Evolutionary conservation across 306 rosid genomes (phyloP).

Genomic region (Prunus campanulata): DNA sequence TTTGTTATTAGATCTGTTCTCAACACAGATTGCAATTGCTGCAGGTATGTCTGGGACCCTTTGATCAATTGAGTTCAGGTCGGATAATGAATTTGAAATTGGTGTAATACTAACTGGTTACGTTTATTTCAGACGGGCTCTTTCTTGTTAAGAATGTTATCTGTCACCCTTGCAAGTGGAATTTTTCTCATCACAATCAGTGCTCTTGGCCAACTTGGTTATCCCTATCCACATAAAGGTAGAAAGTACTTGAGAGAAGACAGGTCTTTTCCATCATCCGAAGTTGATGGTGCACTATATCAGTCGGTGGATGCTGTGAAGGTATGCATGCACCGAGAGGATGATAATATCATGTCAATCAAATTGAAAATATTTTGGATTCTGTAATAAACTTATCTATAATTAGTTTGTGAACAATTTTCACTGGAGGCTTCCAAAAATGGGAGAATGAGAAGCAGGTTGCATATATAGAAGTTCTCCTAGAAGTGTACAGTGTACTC

Average conservation of each 20-base stretch:
- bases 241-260: slow-evolving; percentile 38
- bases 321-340: slow-evolving; percentile 35
- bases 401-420: neutral
- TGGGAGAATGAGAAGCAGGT: neutral
- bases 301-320: slow-evolving; percentile 41
- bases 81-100: neutral
- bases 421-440: neutral
- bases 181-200: slow-evolving; percentile 62
- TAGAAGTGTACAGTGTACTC: neutral
- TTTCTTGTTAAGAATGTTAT: slow-evolving; percentile 42
- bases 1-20: neutral
- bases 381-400: neutral
- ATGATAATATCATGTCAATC: neutral
- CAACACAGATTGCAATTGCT: neutral
- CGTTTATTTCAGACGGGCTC: slow-evolving; percentile 51
- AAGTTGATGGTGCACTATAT: slow-evolving; percentile 38
- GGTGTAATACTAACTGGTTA: slow-evolving; percentile 10
- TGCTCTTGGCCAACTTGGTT: slow-evolving; percentile 55
- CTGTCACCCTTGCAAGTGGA: slow-evolving; percentile 64
- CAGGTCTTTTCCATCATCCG: slow-evolving; percentile 46
- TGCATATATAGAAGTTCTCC: neutral
- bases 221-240: slow-evolving; percentile 42
- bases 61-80: neutral
- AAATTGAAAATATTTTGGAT: neutral
- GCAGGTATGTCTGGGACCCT: neutral